Base-by-base conservation (phyloP, 768 basidiomycete species). In the Leccinum olivaceopallidum region DNA sequence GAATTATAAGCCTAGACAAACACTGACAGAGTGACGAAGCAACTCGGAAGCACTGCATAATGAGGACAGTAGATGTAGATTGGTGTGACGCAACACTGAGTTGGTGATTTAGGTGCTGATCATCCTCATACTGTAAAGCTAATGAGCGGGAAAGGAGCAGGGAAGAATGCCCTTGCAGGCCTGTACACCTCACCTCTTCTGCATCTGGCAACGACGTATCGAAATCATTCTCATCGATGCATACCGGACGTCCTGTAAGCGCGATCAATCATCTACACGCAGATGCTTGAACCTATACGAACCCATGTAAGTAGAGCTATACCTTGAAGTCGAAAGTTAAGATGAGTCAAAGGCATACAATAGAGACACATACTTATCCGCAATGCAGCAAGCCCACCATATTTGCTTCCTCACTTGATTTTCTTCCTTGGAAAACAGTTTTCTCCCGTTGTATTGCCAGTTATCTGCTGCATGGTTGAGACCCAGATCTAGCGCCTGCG, bases 221-320 rank as follows among this genome's bases (percentile, higher is more conserved):
- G 63, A 84, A 89, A 72, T 90, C 89, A 55, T 77, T 78, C 61
- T 90, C 88, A 60, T 83, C 78, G 34, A 92, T 89, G 63, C 83
- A 79, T 49, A 83, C 79, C 6, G 89, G 89, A 14, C 89, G 85
- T 32, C 89, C 88, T 85, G 37, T 37, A 55, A 57, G 30, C 44
- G 65, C 39, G 61, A 54, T 63, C 20, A 65, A 59, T 48, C 28
- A 57, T 22, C 12, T 34, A 30, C 53, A n/a, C 16, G 6, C 34
- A 5, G 56, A 26, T 16, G 5, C 28, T 28, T 2, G 39, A 48
- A 8, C 32, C 28, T 58, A 48, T 48, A 60, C 74, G 24, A 68
- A 85, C 88, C 89, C 82, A 92, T 86, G 73, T 89, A 92, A 34
- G 88, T 79, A 24, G 88, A 88, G 4, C 85, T 85, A 71, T 88